Evolutionary conservation across 305 asterid species (phyloP).

Genomic region (Plantago lanceolata): DNA sequence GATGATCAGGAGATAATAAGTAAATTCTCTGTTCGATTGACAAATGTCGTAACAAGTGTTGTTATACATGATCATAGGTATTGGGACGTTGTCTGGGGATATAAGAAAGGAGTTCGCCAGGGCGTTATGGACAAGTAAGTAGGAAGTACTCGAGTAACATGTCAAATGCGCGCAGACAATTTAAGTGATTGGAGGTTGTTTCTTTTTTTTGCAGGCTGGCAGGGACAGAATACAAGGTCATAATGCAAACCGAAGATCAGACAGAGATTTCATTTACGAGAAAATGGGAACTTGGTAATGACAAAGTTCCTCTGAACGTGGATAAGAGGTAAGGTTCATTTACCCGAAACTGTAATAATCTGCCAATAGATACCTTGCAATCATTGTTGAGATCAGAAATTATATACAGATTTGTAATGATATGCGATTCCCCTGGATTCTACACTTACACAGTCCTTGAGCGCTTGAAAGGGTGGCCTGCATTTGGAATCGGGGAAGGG

Average conservation of each 20-base stretch:
- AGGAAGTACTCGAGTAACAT: background rate
- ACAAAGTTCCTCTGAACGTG: too few relatives aligned
- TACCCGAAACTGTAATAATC: too few relatives aligned
- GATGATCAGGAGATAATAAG: background rate
- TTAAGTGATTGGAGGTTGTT: too few relatives aligned
- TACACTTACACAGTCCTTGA: conserved; percentile 51
- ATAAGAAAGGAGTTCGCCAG: conserved; percentile 15
- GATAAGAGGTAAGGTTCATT: too few relatives aligned
- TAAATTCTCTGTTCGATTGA: background rate
- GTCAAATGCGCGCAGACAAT: too few relatives aligned
- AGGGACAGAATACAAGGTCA: too few relatives aligned
- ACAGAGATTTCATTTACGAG: too few relatives aligned
- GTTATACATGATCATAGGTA: conserved; percentile 23
- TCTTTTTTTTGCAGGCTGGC: too few relatives aligned
- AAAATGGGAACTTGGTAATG: too few relatives aligned
- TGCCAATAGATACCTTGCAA: too few relatives aligned
- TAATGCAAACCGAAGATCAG: too few relatives aligned
- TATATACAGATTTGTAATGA: background rate
- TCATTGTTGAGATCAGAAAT: too few relatives aligned
- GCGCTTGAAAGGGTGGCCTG: conserved; percentile 57
- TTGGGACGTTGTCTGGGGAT: conserved; percentile 36
- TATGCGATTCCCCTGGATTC: conserved; percentile 48
- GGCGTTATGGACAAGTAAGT: conserved; percentile 35
- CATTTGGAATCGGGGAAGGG: conserved; percentile 35
- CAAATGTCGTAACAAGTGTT: background rate